phyloP scores from a whole-genome alignment of 1,284 basidiomycete species.

The Erythrobasidium hasegawianum region DNA sequence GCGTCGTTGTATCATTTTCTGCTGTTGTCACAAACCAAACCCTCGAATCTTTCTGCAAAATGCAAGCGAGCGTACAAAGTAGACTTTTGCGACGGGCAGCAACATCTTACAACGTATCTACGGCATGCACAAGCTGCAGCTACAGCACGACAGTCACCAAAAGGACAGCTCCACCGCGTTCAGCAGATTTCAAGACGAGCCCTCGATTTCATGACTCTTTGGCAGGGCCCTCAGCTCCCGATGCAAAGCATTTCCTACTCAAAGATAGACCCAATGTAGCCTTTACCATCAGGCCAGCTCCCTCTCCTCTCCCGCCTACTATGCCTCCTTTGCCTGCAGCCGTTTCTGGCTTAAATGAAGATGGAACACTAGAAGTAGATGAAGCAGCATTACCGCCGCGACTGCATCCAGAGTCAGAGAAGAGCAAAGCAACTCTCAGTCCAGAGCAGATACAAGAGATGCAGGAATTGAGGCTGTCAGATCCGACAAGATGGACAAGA shows the following conservation, averaged over 20 bases:
- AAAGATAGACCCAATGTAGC: neutral
- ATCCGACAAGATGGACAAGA: conserved; percentile 28
- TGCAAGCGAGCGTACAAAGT: too few relatives aligned
- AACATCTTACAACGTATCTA: neutral
- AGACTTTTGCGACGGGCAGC: too few relatives aligned
- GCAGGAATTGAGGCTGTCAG: conserved; percentile 22
- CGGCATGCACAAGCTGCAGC: conserved; percentile 13
- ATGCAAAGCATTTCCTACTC: conserved; percentile 14
- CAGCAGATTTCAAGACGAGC: conserved; percentile 4
- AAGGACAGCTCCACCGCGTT: neutral
- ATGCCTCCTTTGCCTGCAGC: neutral
- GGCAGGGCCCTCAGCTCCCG: neutral
- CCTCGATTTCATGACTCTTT: conserved; percentile 24
- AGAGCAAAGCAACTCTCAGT: neutral
- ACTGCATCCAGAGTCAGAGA: conserved; percentile 7
- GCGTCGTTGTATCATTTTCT: too few relatives aligned
- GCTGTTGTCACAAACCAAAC: too few relatives aligned
- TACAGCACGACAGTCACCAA: conserved; percentile 9
- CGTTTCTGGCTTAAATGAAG: neutral
- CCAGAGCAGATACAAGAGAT: conserved; percentile 28
- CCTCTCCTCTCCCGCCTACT: conserved; percentile 17
- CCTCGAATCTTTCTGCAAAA: too few relatives aligned
- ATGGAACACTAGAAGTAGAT: neutral
- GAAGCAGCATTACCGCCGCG: conserved; percentile 9
- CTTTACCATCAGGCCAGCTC: conserved; percentile 21